Evolutionary conservation across 2,329 filamentous ascomycete genomes (phyloP), one percentile per base, ranked within the genome.

Genomic region (Trichoderma endophyticum): DNA sequence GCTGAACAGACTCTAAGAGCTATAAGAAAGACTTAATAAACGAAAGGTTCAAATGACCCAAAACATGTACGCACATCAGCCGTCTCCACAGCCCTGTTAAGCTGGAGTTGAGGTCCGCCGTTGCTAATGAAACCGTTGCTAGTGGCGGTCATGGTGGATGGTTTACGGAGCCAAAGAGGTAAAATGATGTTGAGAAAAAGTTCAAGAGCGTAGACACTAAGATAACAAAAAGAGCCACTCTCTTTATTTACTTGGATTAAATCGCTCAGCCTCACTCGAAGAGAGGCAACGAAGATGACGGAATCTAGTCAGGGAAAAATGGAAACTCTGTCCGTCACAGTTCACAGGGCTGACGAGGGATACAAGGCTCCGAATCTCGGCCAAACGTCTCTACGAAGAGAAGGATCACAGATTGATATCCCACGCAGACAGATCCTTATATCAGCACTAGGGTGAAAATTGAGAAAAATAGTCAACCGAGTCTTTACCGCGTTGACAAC

Each of bases 1-100:
- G 82, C 80, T 91, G 88, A 63, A 95, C 88, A 4, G 91, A 88
- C 70, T 87, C 84, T 63, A 94, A 86, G 61, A 94, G 86, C 92
- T 94, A 63, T 34, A 32, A 54, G 6, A 61, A 9, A 36, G 57
- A 15, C 7, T 60, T 51, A 61, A 39, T 39, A 15, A 36, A 28
- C 11, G 30, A 26, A 15, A 51, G 18, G 57, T 5, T 4, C 18
- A 51, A 48, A 18, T 12, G 39, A 21, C 60, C 39, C 7, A 70
- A 6, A 34, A 34, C 57, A 63, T 59, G n/a, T 11, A 61, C 69
- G 9, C 60, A 71, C 69, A 71, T 71, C 69, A 21, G 79, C 73
- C 24, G 80, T 74, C 71, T 81, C 80, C 64, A 76, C 78, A 74
- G 80, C 80, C 75, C 80, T 78, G 74, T 76, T 75, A 24, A 81